A percentile compares a stretch with the other conserved stretches of the same genome.
Conservation (phyloP, 345 rosid species). For the Lepidium aucheri region DNA sequence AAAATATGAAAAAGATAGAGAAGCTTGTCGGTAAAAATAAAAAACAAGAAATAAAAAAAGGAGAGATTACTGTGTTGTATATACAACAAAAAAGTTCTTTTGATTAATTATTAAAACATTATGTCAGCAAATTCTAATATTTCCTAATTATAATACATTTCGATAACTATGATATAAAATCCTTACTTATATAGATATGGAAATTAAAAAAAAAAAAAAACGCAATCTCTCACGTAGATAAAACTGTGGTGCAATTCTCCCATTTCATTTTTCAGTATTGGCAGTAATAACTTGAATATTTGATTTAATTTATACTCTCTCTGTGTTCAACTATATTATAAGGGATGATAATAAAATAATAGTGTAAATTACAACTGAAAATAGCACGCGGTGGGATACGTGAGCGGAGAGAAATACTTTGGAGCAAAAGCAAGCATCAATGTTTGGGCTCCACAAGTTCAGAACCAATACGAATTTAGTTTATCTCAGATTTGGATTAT, state of each 20-base stretch:
- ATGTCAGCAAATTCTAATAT: not conserved
- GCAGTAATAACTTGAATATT: not conserved
- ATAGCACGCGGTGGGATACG: constrained; percentile 89
- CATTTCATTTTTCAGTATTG: not conserved
- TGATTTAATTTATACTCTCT: not conserved
- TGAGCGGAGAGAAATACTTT: constrained; percentile 82
- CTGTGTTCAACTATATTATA: not conserved
- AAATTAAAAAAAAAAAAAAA: not conserved
- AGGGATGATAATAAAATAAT: not conserved
- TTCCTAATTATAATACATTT: not conserved
- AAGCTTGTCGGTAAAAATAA: constrained; percentile 11
- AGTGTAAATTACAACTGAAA: not conserved
- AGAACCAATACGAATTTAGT: constrained; percentile 86
- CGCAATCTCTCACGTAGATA: constrained; percentile 5
- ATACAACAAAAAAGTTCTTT: constrained; percentile 15
- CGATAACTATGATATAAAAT: not conserved
- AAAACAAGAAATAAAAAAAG: not conserved
- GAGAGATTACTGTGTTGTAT: not conserved
- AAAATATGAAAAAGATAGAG: not conserved
- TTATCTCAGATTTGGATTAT: constrained; percentile 96
- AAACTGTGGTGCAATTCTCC: not conserved
- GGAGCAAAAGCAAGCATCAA: constrained; percentile 98
- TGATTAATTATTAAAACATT: constrained; percentile 8
- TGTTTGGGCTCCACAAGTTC: constrained; percentile 87
- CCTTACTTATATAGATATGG: not conserved